A percentile compares a stretch with the other conserved stretches of the same genome.
These are phyloP conservation scores for Trichoderma pleuroti DNA, from an alignment of 2,329 filamentous ascomycete genomes.

Conservation along the genomic window DNA sequence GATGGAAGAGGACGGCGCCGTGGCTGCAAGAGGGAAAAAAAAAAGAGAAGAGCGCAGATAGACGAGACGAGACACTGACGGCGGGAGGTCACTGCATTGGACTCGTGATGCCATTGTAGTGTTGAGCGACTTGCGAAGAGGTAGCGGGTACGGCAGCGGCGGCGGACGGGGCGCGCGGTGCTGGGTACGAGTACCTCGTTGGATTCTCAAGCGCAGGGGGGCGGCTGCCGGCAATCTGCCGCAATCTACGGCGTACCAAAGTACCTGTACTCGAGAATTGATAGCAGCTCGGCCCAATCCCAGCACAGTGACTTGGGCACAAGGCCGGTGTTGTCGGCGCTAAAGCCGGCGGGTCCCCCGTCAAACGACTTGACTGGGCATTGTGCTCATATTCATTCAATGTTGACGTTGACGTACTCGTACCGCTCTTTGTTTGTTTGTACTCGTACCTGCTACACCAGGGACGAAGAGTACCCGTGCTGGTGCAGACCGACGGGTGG, in stretches of 20 bases:
- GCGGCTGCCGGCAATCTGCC: slow-evolving; percentile 5
- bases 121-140: neutral
- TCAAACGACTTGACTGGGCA: neutral
- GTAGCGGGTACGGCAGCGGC: neutral
- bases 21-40: neutral
- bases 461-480: neutral
- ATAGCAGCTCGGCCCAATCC: neutral
- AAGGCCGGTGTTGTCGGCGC: slow-evolving; percentile 1
- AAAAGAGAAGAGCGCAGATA: neutral
- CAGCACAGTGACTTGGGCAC: too few relatives aligned
- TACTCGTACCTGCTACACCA: neutral
- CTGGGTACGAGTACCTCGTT: neutral
- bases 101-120: slow-evolving; percentile 17
- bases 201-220: slow-evolving; percentile 1
- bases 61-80: slow-evolving; percentile 12
- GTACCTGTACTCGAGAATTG: neutral
- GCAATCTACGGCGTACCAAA: neutral
- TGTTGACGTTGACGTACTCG: neutral
- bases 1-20: slow-evolving; percentile 14
- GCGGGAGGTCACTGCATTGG: slow-evolving; percentile 12
- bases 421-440: neutral
- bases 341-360: slow-evolving; percentile 3
- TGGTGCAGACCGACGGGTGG: neutral
- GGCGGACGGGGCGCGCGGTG: neutral
- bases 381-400: neutral